phyloP scores from a whole-genome alignment of 352 stramenopile genomes.

The Chrysophaeum taylorii region DNA sequence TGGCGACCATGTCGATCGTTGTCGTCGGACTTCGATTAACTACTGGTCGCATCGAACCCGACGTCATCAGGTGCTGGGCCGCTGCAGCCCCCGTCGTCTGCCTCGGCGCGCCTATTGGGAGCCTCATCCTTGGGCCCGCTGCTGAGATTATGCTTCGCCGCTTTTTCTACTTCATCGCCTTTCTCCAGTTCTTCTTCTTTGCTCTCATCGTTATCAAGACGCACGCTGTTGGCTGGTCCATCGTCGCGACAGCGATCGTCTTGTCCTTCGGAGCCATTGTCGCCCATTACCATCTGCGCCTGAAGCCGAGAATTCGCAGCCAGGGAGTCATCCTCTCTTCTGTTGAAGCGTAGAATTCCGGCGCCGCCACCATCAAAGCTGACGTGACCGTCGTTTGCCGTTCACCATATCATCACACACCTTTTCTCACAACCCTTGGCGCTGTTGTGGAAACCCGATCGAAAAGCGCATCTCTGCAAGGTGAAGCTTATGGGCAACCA shows the following conservation, averaged over 20 bases:
- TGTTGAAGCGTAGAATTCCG: too few species aligned
- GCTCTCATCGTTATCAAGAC: constrained; percentile 1
- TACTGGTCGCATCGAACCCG: background rate
- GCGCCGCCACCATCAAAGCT: too few species aligned
- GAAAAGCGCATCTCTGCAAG: too few species aligned
- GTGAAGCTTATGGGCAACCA: too few species aligned
- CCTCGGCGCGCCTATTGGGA: background rate
- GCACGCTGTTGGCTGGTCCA: background rate
- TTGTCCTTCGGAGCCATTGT: background rate
- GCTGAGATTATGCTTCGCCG: constrained; percentile 9
- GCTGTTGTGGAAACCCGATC: too few species aligned
- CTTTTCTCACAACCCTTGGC: too few species aligned
- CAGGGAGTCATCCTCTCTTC: too few species aligned
- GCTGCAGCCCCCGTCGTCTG: background rate
- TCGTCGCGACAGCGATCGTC: background rate
- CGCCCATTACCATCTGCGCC: background rate
- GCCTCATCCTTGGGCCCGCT: background rate
- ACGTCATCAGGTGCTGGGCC: background rate
- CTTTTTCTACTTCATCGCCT: background rate
- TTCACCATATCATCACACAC: too few species aligned
- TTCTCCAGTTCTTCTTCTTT: constrained; percentile 17
- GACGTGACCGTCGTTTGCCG: too few species aligned
- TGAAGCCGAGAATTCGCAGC: too few species aligned
- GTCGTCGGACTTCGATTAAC: background rate
- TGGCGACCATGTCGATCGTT: constrained; percentile 1